Base-by-base conservation (phyloP, 768 basidiomycete species). In the Tricholoma furcatifolium region DNA sequence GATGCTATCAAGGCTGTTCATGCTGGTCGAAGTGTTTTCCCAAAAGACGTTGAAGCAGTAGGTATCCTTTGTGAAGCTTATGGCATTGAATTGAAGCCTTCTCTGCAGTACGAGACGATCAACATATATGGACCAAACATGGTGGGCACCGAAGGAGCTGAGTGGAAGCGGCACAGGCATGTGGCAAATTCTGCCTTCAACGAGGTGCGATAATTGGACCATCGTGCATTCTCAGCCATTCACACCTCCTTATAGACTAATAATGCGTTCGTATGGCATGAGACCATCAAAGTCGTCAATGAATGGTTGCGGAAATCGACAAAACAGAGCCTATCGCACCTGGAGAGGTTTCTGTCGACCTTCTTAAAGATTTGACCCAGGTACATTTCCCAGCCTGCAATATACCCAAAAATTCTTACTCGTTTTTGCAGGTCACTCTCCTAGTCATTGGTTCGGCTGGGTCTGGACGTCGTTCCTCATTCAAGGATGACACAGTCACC, bases 101-200 rank as follows among this genome's bases (percentile, higher is more conserved):
- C 9, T 46, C 18, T 20, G 17, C 35, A 69, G 65, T 78, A 79
- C 45, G 71, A 75, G 47, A 52, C 69, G 0, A 36, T 79, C 43
- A 74, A 75, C 45, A 69, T 80, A 36, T 79, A 75, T n/a, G 80
- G 80, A 1, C 53, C 51, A 18, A 81, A 76, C 57, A 50, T 82
- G 2, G 58, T 81, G 21, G 70, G 73, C 4, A 59, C 62, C 0
- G 78, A 77, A 45, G 76, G 71, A 6, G 47, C 69, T 0, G 70
- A 75, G n/a, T 81, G 79, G 79, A 74, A 74, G 45, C 67, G 76
- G 2, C 78, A 80, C 55, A 68, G 77, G 39, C 63, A 60, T 9
- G 66, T 77, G 0, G 66, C 76, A 18, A 78, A 75, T 48, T 72
- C 76, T 9, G 80, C 80, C 0, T 81, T 81, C 62, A 78, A 72